phyloP scores from a whole-genome alignment of 768 basidiomycete species.

The Lactarius vividus region DNA sequence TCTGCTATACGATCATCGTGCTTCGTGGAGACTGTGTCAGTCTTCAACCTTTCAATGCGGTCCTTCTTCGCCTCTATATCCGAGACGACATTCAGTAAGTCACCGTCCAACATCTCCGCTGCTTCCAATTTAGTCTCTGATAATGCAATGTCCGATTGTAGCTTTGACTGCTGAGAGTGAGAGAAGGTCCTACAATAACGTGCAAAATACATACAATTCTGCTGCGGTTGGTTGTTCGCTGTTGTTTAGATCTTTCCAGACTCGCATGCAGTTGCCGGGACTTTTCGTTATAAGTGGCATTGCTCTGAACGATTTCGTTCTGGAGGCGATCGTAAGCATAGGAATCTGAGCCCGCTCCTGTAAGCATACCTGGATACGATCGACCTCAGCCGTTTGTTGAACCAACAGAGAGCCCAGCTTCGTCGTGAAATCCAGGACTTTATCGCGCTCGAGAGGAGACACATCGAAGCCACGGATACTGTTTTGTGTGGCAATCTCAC shows the following conservation, averaged over 20 bases:
- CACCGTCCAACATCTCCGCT: constrained; percentile 51
- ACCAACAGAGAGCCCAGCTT: constrained; percentile 61
- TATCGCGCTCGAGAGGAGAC: constrained; percentile 64
- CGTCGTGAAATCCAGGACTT: constrained; percentile 71
- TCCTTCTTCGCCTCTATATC: constrained; percentile 71
- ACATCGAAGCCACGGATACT: constrained; percentile 73
- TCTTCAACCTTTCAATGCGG: constrained; percentile 57
- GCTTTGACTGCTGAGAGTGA: constrained; percentile 28
- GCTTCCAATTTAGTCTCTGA: constrained; percentile 58
- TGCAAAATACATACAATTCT: constrained; percentile 49
- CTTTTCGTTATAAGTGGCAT: constrained; percentile 64
- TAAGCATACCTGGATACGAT: constrained; percentile 59
- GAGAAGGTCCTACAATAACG: neutral
- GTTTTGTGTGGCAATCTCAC: constrained; percentile 62
- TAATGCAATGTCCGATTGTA: constrained; percentile 47
- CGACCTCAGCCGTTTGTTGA: constrained; percentile 59
- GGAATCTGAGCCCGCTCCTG: neutral
- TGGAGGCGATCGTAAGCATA: constrained; percentile 30
- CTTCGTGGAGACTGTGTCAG: constrained; percentile 55
- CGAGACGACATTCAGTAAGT: constrained; percentile 49
- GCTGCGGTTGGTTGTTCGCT: constrained; percentile 49
- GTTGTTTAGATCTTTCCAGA: constrained; percentile 51
- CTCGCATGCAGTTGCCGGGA: constrained; percentile 55
- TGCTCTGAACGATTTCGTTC: constrained; percentile 54
- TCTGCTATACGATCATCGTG: constrained; percentile 64